Base-by-base conservation (phyloP, 1,284 basidiomycete genomes). In the Cryptococcus amylolentus region DNA sequence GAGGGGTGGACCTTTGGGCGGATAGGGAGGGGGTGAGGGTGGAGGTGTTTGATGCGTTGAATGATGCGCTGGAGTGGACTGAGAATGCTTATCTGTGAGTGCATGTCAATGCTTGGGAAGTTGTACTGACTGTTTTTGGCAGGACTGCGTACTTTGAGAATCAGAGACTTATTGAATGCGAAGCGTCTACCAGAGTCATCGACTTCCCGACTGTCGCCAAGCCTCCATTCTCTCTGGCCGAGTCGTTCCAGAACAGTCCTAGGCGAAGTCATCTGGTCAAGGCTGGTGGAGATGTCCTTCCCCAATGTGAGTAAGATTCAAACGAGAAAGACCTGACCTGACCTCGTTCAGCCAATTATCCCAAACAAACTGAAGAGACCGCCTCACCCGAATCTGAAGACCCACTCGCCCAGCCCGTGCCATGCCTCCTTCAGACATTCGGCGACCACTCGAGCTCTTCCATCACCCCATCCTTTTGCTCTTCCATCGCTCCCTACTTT, bases 51-150 rank as follows among this genome's bases (percentile, higher is more conserved):
- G 82, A 81, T 54, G 86, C 83, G 7, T 81, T 95, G 63, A 93
- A 89, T 69, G 91, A 97, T 71, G 94, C 93, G 0, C 84, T 98
- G 78, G 94, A 98, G 77, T 97, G 91, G 91, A 93, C 88, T 0
- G 91, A 93, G 77, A 91, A 92, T 75, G 86, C 84, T 0, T 92
- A 93, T 76, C 71, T 94, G 62, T 83, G 82, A 51, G 85, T 66
- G 20, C 14, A 23, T 12, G 12, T 39, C 12, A n/a, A 20, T 47
- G 10, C n/a, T 5, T 14, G 38, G 12, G 6, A 16, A 8, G 44
- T 27, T 18, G 1, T 27, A 45, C 54, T 49, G 14, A 52, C 43
- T 18, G 7, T 18, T 7, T 26, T 41, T 35, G 28, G 28, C 49
- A 77, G 75, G 14, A 76, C 76, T 6, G 76, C 76, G 23, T 78